These are phyloP conservation scores for Fusarium humuli DNA, from an alignment of 2,329 filamentous ascomycete genomes.

Conservation along the genomic window DNA sequence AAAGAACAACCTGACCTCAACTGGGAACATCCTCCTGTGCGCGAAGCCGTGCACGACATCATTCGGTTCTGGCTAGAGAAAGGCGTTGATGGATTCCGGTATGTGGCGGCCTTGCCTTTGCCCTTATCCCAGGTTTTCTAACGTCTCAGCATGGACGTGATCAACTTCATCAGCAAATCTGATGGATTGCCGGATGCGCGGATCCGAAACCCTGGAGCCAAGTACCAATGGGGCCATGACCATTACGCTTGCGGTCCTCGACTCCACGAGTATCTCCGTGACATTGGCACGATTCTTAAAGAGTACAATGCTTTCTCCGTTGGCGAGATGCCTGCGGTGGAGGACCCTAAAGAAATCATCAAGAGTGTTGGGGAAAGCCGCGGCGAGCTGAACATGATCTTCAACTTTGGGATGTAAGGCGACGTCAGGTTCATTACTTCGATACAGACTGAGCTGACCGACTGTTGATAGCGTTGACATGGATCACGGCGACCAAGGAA, in stretches of 20 bases:
- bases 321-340: conserved; percentile 71
- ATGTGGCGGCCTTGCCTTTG: accelerated
- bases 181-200: conserved; percentile 66
- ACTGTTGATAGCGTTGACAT: conserved; percentile 60
- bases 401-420: conserved; percentile 64
- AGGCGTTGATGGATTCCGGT: conserved; percentile 73
- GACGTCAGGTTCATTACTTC: accelerated
- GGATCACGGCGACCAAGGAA: conserved; percentile 59
- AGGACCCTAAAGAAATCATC: conserved; percentile 64
- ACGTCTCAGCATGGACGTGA: conserved; percentile 65
- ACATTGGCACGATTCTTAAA: conserved; percentile 68
- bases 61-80: conserved; percentile 75
- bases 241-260: conserved; percentile 69
- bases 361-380: conserved; percentile 62
- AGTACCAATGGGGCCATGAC: conserved; percentile 57
- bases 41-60: conserved; percentile 73
- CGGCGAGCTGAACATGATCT: conserved; percentile 71
- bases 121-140: accelerated
- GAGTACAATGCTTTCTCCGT: conserved; percentile 71
- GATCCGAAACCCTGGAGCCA: conserved; percentile 51
- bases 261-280: conserved; percentile 71
- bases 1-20: conserved; percentile 81
- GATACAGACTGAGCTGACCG: background rate
- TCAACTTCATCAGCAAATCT: conserved; percentile 74
- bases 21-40: conserved; percentile 76